Evolutionary conservation across 2,329 filamentous ascomycete genomes (phyloP).

Genomic region (Fusarium pseudoanthophilum): DNA sequence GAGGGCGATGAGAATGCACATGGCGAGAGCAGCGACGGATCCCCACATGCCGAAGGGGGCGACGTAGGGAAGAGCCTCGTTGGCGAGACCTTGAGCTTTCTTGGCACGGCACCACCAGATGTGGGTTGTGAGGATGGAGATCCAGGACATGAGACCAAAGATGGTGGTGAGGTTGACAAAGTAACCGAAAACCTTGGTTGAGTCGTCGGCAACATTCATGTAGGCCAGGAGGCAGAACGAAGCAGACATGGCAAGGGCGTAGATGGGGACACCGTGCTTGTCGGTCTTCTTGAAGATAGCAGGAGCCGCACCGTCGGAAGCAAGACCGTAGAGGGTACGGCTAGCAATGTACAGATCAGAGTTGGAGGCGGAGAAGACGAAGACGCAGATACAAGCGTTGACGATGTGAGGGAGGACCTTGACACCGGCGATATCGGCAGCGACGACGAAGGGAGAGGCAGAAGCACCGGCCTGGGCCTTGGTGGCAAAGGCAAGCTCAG

Average conservation of each 20-base stretch:
- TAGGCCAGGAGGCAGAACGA: constrained; percentile 74
- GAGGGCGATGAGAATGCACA: constrained; percentile 78
- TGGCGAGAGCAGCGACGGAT: constrained; percentile 73
- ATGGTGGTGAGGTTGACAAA: constrained; percentile 76
- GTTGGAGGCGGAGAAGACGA: constrained; percentile 82
- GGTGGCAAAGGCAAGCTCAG: constrained; percentile 68
- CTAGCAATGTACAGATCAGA: constrained; percentile 81
- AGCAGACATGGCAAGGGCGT: constrained; percentile 70
- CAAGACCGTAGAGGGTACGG: constrained; percentile 78
- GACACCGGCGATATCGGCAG: constrained; percentile 73
- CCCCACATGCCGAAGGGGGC: constrained; percentile 79
- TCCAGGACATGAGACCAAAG: constrained; percentile 74
- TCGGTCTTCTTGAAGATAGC: constrained; percentile 77
- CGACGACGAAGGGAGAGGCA: constrained; percentile 79
- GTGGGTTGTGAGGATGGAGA: constrained; percentile 74
- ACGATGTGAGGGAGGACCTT: constrained; percentile 71
- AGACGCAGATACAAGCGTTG: constrained; percentile 79
- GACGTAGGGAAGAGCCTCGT: constrained; percentile 68
- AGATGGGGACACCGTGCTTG: constrained; percentile 75
- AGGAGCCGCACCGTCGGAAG: constrained; percentile 77
- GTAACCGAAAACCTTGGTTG: constrained; percentile 68
- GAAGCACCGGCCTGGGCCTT: constrained; percentile 51
- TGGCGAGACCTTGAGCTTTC: constrained; percentile 66
- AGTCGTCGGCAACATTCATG: constrained; percentile 70
- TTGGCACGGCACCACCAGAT: constrained; percentile 73